phyloP scores from a whole-genome alignment of 208 protist genomes.

The Porcisia deanei region DNA sequence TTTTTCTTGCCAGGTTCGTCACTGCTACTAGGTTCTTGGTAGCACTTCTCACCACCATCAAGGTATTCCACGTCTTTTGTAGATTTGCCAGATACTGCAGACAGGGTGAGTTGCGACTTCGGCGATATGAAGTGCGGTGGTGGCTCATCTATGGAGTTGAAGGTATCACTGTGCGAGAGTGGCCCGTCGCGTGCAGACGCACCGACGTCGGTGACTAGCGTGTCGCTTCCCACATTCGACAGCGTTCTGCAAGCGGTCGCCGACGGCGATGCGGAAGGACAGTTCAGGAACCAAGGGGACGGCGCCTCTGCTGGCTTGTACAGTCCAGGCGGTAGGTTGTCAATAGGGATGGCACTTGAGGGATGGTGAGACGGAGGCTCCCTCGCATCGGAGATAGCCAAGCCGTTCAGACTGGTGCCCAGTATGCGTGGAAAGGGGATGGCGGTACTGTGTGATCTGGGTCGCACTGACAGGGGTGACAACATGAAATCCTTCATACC shows the following conservation, averaged over 20 bases:
- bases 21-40: neutral
- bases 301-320: neutral
- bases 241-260: neutral
- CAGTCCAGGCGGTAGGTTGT: neutral
- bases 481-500: neutral
- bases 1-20: neutral
- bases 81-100: neutral
- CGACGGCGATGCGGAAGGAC: neutral
- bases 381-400: neutral
- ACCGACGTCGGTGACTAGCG: neutral
- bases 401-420: neutral
- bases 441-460: neutral
- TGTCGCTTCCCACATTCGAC: neutral
- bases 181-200: neutral
- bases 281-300: neutral
- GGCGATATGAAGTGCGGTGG: neutral
- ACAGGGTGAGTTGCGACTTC: neutral
- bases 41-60: neutral
- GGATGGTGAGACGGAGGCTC: neutral
- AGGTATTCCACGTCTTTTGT: neutral
- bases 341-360: neutral
- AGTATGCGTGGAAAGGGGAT: neutral
- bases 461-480: neutral
- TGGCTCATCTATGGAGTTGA: neutral
- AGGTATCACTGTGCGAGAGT: neutral